Percentiles rank a stretch among this genome's conserved stretches.
These are phyloP conservation scores for Protea cynaroides DNA, from an alignment of 164 flowering plant genomes.

Conservation along the genomic window DNA sequence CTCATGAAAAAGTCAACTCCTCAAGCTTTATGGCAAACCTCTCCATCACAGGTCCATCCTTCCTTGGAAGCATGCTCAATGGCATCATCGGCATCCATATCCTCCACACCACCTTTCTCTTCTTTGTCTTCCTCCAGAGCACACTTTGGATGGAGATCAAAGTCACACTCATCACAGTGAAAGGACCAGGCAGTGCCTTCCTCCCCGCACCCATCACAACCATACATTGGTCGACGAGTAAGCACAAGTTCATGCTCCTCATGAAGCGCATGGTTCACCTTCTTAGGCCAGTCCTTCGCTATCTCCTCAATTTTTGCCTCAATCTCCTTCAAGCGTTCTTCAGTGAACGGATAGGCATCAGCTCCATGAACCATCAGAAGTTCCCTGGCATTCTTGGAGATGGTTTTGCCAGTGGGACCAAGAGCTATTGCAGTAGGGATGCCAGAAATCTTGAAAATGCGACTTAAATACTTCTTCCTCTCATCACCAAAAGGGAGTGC, in stretches of 20 bases:
- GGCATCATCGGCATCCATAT: not conserved
- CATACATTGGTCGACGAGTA: no score
- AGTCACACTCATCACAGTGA: no score
- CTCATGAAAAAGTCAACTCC: no score
- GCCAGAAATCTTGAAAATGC: conserved; percentile 44
- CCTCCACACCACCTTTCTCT: not conserved
- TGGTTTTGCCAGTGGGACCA: not conserved
- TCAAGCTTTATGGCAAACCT: conserved; percentile 20
- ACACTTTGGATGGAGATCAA: no score
- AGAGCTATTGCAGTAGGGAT: conserved; percentile 47
- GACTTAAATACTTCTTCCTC: conserved; percentile 31
- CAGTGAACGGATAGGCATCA: conserved; percentile 2
- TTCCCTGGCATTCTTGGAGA: not conserved
- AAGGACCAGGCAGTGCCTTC: no score
- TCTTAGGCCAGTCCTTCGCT: not conserved
- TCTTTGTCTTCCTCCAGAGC: not conserved
- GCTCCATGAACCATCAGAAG: not conserved
- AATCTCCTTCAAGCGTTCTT: not conserved
- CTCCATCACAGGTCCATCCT: conserved; percentile 51
- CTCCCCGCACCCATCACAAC: no score
- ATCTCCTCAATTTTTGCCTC: not conserved
- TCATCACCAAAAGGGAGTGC: conserved; percentile 68
- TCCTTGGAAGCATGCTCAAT: no score
- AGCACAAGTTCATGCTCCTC: no score
- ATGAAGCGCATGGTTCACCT: not conserved